Evolutionary conservation across 2,329 filamentous ascomycete species (phyloP).

Genomic region (Ceratocystis colombiana): DNA sequence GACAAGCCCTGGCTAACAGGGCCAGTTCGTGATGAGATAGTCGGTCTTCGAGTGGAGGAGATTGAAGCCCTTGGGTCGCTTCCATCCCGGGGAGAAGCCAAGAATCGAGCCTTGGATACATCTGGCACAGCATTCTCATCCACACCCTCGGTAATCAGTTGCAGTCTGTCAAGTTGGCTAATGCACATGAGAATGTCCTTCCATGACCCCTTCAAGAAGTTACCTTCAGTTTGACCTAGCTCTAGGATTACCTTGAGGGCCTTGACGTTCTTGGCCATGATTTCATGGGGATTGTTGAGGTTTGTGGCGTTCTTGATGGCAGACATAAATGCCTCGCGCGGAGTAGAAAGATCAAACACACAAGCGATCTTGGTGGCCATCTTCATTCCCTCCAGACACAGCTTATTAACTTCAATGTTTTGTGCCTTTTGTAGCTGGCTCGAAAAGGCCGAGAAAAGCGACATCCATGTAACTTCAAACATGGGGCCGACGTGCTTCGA

Average conservation of each 20-base stretch:
- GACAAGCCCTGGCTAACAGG: conserved; percentile 51
- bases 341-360: conserved; percentile 85
- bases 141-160: conserved; percentile 87
- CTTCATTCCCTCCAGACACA: conserved; percentile 93
- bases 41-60: conserved; percentile 37
- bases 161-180: conserved; percentile 88
- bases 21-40: conserved; percentile 18
- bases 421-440: conserved; percentile 88
- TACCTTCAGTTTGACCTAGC: conserved; percentile 84
- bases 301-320: conserved; percentile 90
- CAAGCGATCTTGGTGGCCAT: conserved; percentile 88
- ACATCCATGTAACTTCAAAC: conserved; percentile 99
- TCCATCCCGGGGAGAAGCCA: conserved; percentile 48
- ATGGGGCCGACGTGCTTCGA: conserved; percentile 93
- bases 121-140: conserved; percentile 89
- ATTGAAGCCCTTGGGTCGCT: conserved; percentile 56
- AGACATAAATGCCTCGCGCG: conserved; percentile 86
- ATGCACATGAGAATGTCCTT: conserved; percentile 91
- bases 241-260: conserved; percentile 86
- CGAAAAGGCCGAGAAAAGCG: conserved; percentile 87
- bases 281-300: conserved; percentile 87
- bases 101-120: conserved; percentile 70
- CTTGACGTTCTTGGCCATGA: conserved; percentile 92
- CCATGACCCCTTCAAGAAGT: conserved; percentile 82
- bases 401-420: conserved; percentile 80